A percentile compares a stretch with the other conserved stretches of the same genome.
phyloP scores from a whole-genome alignment of 2,329 filamentous ascomycete genomes.

The Akanthomyces muscarius region DNA sequence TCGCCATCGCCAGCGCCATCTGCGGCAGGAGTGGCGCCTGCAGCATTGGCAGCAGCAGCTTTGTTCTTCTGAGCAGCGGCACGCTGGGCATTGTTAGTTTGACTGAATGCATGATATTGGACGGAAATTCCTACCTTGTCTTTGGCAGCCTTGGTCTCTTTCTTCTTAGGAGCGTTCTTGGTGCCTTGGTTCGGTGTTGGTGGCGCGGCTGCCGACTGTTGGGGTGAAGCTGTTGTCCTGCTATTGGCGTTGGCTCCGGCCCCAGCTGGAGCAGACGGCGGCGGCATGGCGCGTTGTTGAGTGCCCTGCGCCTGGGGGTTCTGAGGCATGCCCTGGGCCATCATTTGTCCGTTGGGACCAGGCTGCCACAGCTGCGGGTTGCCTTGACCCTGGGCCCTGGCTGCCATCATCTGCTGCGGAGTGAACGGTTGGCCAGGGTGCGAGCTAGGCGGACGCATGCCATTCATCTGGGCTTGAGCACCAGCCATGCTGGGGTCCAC shows the following conservation, averaged over 20 bases:
- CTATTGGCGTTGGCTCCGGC: slow-evolving; percentile 48
- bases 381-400: slow-evolving; percentile 33
- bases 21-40: slow-evolving; percentile 54
- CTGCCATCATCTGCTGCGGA: slow-evolving; percentile 56
- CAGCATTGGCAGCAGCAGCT: slow-evolving; percentile 28
- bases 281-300: slow-evolving; percentile 66
- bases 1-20: slow-evolving; percentile 55
- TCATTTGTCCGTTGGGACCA: slow-evolving; percentile 39
- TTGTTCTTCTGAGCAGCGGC: slow-evolving; percentile 32
- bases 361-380: slow-evolving; percentile 39
- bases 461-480: slow-evolving; percentile 53
- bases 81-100: slow-evolving; percentile 44
- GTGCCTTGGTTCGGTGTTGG: slow-evolving; percentile 71
- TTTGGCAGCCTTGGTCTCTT: slow-evolving; percentile 62
- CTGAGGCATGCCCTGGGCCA: slow-evolving; percentile 37
- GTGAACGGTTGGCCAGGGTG: slow-evolving; percentile 59
- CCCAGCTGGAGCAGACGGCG: slow-evolving; percentile 55
- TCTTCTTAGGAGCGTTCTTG: slow-evolving; percentile 76
- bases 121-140: slow-evolving; percentile 54
- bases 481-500: slow-evolving; percentile 54
- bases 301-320: slow-evolving; percentile 56
- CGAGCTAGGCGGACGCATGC: slow-evolving; percentile 65
- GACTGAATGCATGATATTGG: not conserved
- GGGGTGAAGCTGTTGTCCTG: slow-evolving; percentile 57
- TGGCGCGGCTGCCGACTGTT: slow-evolving; percentile 62